Evolutionary conservation across 2,329 filamentous ascomycete species (phyloP).

Genomic region (Trichophaea hybrida): DNA sequence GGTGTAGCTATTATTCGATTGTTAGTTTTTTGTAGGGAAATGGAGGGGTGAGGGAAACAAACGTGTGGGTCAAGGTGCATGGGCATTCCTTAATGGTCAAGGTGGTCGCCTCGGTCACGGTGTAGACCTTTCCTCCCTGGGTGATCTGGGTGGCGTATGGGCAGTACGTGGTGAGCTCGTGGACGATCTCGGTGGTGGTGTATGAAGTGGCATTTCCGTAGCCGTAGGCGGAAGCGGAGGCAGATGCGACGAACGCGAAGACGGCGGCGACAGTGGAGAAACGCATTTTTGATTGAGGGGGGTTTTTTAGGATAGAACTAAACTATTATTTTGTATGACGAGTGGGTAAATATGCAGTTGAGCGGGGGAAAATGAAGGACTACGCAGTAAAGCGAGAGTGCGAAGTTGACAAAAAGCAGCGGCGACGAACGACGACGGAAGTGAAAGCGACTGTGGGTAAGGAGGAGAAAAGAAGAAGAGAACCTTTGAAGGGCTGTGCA

Average conservation of each 20-base stretch:
- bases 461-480: background rate
- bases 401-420: background rate
- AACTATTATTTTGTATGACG: constrained; percentile 12
- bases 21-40: background rate
- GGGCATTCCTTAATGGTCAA: constrained; percentile 59
- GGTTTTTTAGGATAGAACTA: constrained; percentile 10
- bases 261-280: constrained; percentile 41
- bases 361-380: constrained; percentile 23
- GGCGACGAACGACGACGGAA: constrained; percentile 9
- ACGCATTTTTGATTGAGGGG: constrained; percentile 45
- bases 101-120: constrained; percentile 52
- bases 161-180: constrained; percentile 57
- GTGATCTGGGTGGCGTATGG: constrained; percentile 49
- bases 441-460: constrained; percentile 24
- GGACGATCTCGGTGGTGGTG: constrained; percentile 53
- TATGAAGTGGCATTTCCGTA: constrained; percentile 34
- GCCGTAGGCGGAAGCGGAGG: constrained; percentile 21
- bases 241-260: constrained; percentile 29
- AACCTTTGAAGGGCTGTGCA: background rate
- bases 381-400: constrained; percentile 16
- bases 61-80: constrained; percentile 37
- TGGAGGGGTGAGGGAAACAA: constrained; percentile 5
- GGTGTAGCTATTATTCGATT: constrained; percentile 9
- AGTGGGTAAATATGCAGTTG: constrained; percentile 2
- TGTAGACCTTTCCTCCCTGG: constrained; percentile 53